A percentile compares a stretch with the other conserved stretches of the same genome.
phyloP scores from a whole-genome alignment of 306 rosid species.

The Castanospermum australe region DNA sequence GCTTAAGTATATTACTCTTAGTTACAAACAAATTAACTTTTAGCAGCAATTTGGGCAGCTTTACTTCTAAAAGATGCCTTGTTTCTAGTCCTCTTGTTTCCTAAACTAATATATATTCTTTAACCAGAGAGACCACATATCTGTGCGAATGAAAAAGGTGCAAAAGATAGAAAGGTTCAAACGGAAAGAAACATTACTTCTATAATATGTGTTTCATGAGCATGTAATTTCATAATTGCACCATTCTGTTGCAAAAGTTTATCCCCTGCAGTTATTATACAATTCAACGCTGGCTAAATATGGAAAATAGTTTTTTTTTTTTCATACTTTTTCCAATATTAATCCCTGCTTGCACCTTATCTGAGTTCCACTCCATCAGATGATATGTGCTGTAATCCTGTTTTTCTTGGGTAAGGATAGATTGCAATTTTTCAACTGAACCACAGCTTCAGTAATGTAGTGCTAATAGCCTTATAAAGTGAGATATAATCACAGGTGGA shows the following conservation, averaged over 20 bases:
- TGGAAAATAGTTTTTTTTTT: background rate
- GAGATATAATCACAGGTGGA: background rate
- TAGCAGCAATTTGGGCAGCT: background rate
- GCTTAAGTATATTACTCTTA: background rate
- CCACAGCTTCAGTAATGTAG: background rate
- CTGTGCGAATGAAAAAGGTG: background rate
- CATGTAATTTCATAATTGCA: background rate
- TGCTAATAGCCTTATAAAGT: background rate
- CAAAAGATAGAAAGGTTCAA: background rate
- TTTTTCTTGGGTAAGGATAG: background rate
- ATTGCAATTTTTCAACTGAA: background rate
- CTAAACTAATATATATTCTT: background rate
- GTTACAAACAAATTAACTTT: background rate
- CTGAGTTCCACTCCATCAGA: constrained; percentile 9
- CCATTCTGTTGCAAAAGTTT: background rate
- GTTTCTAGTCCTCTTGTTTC: background rate
- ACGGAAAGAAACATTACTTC: background rate
- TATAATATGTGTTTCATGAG: background rate
- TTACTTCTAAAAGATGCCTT: background rate
- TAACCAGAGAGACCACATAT: background rate
- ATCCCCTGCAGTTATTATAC: background rate
- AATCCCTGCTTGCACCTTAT: background rate
- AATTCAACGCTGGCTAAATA: background rate
- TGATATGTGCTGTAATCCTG: background rate
- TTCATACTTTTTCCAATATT: background rate